Evolutionary conservation across 371 early-diverging fungal genomes (phyloP).

Genomic region (Mucor velutinosus): DNA sequence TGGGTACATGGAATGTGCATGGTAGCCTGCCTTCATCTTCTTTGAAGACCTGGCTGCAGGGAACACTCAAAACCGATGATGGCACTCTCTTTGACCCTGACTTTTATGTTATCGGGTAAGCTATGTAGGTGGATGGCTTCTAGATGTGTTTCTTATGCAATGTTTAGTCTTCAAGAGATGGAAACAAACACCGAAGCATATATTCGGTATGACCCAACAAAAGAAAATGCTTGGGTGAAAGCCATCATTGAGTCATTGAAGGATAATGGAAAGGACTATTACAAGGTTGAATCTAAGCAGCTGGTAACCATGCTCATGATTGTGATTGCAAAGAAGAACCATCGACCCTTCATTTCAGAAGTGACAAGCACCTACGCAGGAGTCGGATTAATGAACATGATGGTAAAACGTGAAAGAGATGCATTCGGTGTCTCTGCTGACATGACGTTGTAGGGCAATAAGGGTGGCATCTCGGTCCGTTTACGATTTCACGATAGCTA

Average conservation of each 20-base stretch:
- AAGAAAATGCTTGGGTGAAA: constrained; percentile 79
- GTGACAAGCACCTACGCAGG: constrained; percentile 66
- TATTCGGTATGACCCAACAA: constrained; percentile 72
- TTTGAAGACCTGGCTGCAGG: constrained; percentile 69
- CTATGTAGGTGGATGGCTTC: not conserved
- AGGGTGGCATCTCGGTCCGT: constrained; percentile 88
- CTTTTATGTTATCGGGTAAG: constrained; percentile 75
- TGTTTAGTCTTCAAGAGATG: constrained; percentile 83
- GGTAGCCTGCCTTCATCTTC: constrained; percentile 67
- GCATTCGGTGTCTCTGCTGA: not conserved
- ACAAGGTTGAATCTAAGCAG: constrained; percentile 74
- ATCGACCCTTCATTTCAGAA: constrained; percentile 58
- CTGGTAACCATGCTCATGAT: constrained; percentile 87
- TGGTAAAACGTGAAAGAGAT: constrained; percentile 47
- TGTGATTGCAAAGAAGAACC: constrained; percentile 68
- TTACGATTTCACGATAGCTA: constrained; percentile 80
- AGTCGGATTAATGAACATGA: constrained; percentile 80
- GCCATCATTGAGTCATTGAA: constrained; percentile 72
- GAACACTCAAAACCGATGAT: constrained; percentile 31
- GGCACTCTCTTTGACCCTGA: constrained; percentile 56
- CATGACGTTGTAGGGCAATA: constrained; percentile 79
- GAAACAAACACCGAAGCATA: constrained; percentile 88
- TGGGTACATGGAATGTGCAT: constrained; percentile 94
- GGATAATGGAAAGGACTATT: constrained; percentile 45
- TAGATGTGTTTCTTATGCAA: not conserved